Percentiles rank a stretch among this genome's conserved stretches.
phyloP scores from a whole-genome alignment of 176 grass and related monocot species.

The Eragrostis nindensis region DNA sequence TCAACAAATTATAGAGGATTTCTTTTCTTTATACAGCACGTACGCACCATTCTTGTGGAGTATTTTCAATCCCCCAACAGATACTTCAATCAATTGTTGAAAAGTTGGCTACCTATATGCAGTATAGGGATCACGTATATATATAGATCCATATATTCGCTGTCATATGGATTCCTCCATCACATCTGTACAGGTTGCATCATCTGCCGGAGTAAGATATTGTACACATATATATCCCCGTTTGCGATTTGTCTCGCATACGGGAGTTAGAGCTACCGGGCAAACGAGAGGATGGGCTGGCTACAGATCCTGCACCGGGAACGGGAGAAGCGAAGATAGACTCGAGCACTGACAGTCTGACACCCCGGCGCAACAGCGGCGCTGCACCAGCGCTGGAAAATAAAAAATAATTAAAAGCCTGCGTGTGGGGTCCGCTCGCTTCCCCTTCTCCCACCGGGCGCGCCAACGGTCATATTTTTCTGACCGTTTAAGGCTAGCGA shows the following conservation, averaged over 20 bases:
- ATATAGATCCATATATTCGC: neutral
- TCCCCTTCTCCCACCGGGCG: neutral
- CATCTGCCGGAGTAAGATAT: neutral
- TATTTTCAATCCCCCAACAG: no score
- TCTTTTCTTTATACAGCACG: no score
- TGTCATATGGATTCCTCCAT: neutral
- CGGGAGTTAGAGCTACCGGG: no score
- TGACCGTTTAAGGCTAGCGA: slow-evolving; percentile 56
- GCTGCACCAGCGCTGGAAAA: neutral
- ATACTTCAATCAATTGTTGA: no score
- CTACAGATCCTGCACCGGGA: neutral
- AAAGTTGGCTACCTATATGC: no score
- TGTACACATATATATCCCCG: neutral
- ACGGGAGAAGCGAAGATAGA: neutral
- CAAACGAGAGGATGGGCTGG: no score
- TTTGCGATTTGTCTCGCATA: neutral
- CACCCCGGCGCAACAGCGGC: neutral
- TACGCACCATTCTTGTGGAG: no score
- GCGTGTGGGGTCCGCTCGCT: no score
- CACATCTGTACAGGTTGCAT: neutral
- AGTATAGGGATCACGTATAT: no score
- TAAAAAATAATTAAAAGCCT: neutral
- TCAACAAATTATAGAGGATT: no score
- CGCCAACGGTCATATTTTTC: slow-evolving; percentile 66
- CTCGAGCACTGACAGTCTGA: slow-evolving; percentile 12